Conservation (phyloP, 192 early-diverging fungal genomes). For the Nowakowskiella sp. region DNA sequence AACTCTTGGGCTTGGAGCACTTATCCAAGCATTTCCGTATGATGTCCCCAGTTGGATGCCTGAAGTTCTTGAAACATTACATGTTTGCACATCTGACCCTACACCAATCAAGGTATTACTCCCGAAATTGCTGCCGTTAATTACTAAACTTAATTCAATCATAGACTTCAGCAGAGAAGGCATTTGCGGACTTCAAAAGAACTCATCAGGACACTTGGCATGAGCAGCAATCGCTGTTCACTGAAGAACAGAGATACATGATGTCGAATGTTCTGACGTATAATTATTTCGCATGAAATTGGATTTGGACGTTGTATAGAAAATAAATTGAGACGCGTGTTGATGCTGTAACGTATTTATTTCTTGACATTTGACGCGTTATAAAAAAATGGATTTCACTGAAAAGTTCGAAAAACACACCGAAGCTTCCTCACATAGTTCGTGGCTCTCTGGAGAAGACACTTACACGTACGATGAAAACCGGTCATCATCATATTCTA, state of each 20-base stretch:
- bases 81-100: conserved; percentile 72
- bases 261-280: conserved; percentile 86
- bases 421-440: too few relatives aligned
- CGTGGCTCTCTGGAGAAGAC: too few relatives aligned
- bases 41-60: conserved; percentile 90
- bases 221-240: conserved; percentile 72
- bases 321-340: too few relatives aligned
- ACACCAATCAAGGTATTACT: conserved; percentile 66
- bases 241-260: conserved; percentile 63
- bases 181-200: conserved; percentile 87
- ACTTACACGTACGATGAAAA: too few relatives aligned
- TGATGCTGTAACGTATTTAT: too few relatives aligned
- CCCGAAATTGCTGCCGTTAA: conserved; percentile 1
- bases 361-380: too few relatives aligned
- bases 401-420: too few relatives aligned
- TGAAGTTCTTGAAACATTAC: conserved; percentile 65
- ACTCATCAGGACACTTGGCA: conserved; percentile 97
- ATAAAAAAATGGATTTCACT: too few relatives aligned
- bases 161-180: conserved; percentile 69
- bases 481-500: too few relatives aligned
- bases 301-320: too few relatives aligned
- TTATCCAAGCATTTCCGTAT: conserved; percentile 90
- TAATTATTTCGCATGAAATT: too few relatives aligned
- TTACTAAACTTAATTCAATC: background rate
- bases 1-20: conserved; percentile 79